A percentile compares a stretch with the other conserved stretches of the same genome.
Evolutionary conservation across 2,329 filamentous ascomycete species (phyloP).

Genomic region (Diaporthe aspalathi): DNA sequence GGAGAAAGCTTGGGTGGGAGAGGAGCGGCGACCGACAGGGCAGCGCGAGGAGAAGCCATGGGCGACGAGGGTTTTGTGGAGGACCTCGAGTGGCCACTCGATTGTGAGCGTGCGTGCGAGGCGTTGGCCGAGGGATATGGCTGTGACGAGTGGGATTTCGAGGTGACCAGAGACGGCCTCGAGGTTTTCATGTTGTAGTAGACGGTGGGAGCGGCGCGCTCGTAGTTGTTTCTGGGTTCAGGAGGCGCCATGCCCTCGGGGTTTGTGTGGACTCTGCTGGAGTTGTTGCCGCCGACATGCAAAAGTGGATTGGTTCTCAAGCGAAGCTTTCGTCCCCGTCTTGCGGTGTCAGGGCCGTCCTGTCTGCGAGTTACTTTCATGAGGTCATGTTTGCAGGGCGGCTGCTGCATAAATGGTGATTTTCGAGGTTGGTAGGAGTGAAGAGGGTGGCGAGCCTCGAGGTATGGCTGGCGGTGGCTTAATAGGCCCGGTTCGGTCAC

Average conservation of each 20-base stretch:
- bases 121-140: slow-evolving; percentile 42
- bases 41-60: slow-evolving; percentile 61
- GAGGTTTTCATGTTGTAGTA: slow-evolving; percentile 62
- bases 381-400: slow-evolving; percentile 28
- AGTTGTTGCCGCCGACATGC: slow-evolving; percentile 18
- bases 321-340: slow-evolving; percentile 27
- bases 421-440: not conserved
- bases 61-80: slow-evolving; percentile 62
- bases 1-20: slow-evolving; percentile 65
- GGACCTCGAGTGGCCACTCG: slow-evolving; percentile 54
- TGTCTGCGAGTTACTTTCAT: slow-evolving; percentile 32
- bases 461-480: slow-evolving; percentile 2
- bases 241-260: slow-evolving; percentile 41
- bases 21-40: slow-evolving; percentile 66
- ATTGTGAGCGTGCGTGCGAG: slow-evolving; percentile 53
- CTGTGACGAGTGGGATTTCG: slow-evolving; percentile 46
- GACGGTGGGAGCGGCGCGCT: slow-evolving; percentile 46
- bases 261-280: not conserved
- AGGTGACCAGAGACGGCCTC: slow-evolving; percentile 50
- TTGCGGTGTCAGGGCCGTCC: slow-evolving; percentile 32
- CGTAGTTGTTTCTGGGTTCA: slow-evolving; percentile 46
- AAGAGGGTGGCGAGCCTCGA: not conserved
- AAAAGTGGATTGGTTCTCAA: slow-evolving; percentile 29
- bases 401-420: slow-evolving; percentile 25
- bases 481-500: not conserved